phyloP scores from a whole-genome alignment of 129 eudicot genomes.

The Scalesia atractyloides region DNA sequence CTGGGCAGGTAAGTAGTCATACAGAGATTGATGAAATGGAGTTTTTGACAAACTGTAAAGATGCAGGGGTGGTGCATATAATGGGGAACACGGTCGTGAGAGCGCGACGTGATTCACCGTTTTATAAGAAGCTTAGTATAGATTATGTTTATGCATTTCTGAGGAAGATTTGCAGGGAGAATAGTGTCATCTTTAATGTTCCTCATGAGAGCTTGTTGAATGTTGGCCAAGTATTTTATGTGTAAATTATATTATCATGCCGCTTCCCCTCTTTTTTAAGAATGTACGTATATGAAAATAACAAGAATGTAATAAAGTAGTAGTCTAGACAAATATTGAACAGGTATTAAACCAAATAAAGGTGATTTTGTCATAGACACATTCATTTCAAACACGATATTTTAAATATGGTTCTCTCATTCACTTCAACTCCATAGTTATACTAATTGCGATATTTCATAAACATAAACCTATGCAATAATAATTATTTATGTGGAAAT shows the following conservation, averaged over 20 bases:
- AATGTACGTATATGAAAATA: too few relatives aligned
- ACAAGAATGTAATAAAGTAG: too few relatives aligned
- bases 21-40: constrained; percentile 74
- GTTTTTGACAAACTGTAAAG: constrained; percentile 67
- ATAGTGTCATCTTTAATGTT: constrained; percentile 86
- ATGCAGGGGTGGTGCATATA: constrained; percentile 93
- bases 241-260: constrained; percentile 34
- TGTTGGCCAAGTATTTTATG: constrained; percentile 92
- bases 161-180: constrained; percentile 93
- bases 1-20: constrained; percentile 61
- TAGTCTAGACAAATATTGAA: too few relatives aligned
- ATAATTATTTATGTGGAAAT: too few relatives aligned
- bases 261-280: background rate
- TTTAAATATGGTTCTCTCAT: too few relatives aligned
- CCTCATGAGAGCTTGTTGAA: constrained; percentile 95
- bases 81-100: constrained; percentile 85
- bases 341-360: too few relatives aligned
- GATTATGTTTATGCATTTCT: constrained; percentile 88
- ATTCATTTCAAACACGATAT: too few relatives aligned
- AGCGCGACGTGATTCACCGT: constrained; percentile 68
- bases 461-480: too few relatives aligned
- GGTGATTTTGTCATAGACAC: too few relatives aligned
- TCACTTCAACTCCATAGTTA: too few relatives aligned
- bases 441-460: too few relatives aligned
- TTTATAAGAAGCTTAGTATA: constrained; percentile 64